Conservation (phyloP, 371 early-diverging fungal species). For the Mucor plumbeus region DNA sequence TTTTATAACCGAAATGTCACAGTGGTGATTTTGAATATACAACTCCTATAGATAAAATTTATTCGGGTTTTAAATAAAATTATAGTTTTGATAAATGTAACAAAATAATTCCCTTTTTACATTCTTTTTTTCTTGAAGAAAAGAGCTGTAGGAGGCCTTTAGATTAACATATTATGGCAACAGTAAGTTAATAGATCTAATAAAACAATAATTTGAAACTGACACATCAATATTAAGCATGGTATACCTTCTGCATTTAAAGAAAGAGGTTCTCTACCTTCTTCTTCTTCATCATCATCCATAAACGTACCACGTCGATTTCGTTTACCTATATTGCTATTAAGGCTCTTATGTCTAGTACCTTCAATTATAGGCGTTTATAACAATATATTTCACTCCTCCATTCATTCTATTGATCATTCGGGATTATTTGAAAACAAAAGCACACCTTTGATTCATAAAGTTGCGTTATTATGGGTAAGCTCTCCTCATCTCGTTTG, state of each 20-base stretch:
- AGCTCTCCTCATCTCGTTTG: not conserved
- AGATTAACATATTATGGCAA: not conserved
- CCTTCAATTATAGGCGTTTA: conserved; percentile 58
- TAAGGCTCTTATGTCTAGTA: conserved; percentile 47
- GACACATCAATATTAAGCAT: not conserved
- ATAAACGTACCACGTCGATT: conserved; percentile 50
- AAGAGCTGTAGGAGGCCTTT: conserved; percentile 2
- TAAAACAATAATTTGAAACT: not conserved
- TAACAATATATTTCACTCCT: conserved; percentile 47
- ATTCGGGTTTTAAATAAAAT: conserved; percentile 6
- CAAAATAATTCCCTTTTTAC: not conserved
- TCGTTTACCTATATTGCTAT: conserved; percentile 45
- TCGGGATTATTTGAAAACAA: conserved; percentile 56
- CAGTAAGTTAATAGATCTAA: not conserved
- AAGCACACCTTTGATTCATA: conserved; percentile 61
- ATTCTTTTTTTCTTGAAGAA: not conserved
- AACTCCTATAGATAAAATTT: not conserved
- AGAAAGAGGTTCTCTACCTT: conserved; percentile 35
- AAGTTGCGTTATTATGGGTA: conserved; percentile 68
- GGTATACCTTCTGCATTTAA: conserved; percentile 19
- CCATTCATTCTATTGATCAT: conserved; percentile 43
- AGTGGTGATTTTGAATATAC: not conserved
- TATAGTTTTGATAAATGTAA: not conserved
- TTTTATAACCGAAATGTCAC: not conserved
- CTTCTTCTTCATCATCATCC: conserved; percentile 41